A percentile compares a stretch with the other conserved stretches of the same genome.
Conservation (phyloP, 2,329 filamentous ascomycete species). For the Chalara sp. region DNA sequence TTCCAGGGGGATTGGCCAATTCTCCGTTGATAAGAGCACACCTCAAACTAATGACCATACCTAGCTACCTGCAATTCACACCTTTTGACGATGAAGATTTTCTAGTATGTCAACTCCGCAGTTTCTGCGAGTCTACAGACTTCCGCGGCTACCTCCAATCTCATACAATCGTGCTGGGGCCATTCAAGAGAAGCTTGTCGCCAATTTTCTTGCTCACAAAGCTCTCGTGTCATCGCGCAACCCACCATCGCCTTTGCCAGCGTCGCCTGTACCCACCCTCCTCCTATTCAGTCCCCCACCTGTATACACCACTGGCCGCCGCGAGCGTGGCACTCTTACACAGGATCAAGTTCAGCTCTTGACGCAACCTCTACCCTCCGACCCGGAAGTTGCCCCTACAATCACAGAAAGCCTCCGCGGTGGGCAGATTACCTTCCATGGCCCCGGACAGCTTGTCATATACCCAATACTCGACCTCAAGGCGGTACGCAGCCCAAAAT, state of each 20-base stretch:
- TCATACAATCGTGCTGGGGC: conserved; percentile 46
- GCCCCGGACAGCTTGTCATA: conserved; percentile 85
- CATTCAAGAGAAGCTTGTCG: conserved; percentile 51
- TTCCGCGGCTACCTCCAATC: conserved; percentile 41
- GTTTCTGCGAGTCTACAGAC: conserved; percentile 52
- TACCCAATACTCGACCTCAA: conserved; percentile 86
- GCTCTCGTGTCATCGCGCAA: conserved; percentile 24
- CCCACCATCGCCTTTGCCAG: conserved; percentile 15
- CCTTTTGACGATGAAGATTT: no score
- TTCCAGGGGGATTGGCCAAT: no score
- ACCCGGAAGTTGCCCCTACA: conserved; percentile 7
- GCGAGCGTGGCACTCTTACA: conserved; percentile 53
- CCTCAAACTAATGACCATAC: no score
- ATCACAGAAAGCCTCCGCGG: conserved; percentile 53
- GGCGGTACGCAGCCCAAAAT: background rate
- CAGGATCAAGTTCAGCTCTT: conserved; percentile 39
- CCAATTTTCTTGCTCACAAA: conserved; percentile 54
- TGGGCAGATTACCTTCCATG: conserved; percentile 91
- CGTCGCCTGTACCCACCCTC: conserved; percentile 57
- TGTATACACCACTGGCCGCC: conserved; percentile 84
- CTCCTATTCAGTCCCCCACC: conserved; percentile 78
- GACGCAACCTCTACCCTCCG: conserved; percentile 8
- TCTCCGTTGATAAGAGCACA: no score
- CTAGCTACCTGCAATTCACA: no score
- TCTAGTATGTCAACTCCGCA: conserved; percentile 2